These are phyloP conservation scores for Plasmodium gallinaceum DNA, from an alignment of 169 alveolate genomes.

Conservation along the genomic window DNA sequence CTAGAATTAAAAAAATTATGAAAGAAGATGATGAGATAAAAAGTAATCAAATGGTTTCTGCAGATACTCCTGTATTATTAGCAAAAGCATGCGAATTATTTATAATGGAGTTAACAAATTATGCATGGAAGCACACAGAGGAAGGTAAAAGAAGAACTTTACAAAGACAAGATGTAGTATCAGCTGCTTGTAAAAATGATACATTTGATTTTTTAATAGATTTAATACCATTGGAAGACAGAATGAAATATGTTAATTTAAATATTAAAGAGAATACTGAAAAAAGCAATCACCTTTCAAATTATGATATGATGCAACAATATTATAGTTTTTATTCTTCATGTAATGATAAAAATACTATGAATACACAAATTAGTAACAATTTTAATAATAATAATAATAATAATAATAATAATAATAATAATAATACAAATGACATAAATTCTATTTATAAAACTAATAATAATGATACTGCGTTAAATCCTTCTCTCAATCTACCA, in stretches of 20 bases:
- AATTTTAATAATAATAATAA: background rate
- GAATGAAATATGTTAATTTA: constrained; percentile 46
- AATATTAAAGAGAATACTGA: constrained; percentile 13
- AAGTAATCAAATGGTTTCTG: constrained; percentile 92
- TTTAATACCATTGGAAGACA: constrained; percentile 50
- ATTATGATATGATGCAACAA: constrained; percentile 54
- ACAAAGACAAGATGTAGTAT: constrained; percentile 87
- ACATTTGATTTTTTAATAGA: constrained; percentile 94
- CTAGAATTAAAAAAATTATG: constrained; percentile 96
- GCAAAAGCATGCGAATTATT: constrained; percentile 98
- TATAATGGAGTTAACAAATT: constrained; percentile 94
- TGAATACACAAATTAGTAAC: background rate
- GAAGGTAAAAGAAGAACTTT: constrained; percentile 93
- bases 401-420: background rate
- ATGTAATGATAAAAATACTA: background rate
- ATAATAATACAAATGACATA: background rate
- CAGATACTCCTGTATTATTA: constrained; percentile 96
- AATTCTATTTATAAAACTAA: constrained; percentile 7
- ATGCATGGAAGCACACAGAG: constrained; percentile 94
- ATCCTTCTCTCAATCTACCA: constrained; percentile 4
- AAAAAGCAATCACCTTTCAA: constrained; percentile 13
- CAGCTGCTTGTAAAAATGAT: constrained; percentile 91
- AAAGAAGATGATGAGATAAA: constrained; percentile 96
- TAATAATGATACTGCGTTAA: background rate
- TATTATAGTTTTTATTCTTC: constrained; percentile 38